Conservation (phyloP, 495 filamentous ascomycete genomes). For the Bacidia rubella region DNA sequence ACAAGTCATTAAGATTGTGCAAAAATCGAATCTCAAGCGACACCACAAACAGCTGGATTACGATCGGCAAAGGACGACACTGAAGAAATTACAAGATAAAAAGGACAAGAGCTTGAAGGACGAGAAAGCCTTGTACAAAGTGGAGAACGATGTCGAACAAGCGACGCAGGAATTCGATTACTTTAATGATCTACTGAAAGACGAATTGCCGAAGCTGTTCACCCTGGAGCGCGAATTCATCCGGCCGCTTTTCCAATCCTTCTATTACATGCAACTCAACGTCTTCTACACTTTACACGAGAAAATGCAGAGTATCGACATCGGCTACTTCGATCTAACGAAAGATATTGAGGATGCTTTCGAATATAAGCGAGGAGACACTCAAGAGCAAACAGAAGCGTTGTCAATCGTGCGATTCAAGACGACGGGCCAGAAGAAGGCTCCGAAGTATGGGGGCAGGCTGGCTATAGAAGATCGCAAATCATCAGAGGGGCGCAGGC, state of each 20-base stretch:
- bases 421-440: conserved; percentile 52
- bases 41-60: conserved; percentile 97
- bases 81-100: conserved; percentile 95
- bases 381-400: conserved; percentile 68
- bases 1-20: conserved; percentile 87
- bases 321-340: conserved; percentile 91
- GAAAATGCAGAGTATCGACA: conserved; percentile 90
- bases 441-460: conserved; percentile 39
- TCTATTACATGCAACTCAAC: conserved; percentile 99
- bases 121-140: conserved; percentile 93
- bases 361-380: conserved; percentile 69
- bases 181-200: conserved; percentile 92
- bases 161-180: conserved; percentile 92
- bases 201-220: conserved; percentile 90
- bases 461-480: conserved; percentile 24
- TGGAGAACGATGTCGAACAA: conserved; percentile 80
- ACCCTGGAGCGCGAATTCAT: conserved; percentile 92
- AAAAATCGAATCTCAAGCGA: conserved; percentile 77
- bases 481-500: conserved; percentile 22
- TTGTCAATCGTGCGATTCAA: conserved; percentile 77
- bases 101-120: conserved; percentile 94
- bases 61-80: conserved; percentile 64
- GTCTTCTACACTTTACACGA: conserved; percentile 99
- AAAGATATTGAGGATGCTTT: conserved; percentile 85
- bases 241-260: conserved; percentile 91